Evolutionary conservation across 345 rosid genomes (phyloP), one percentile per base, ranked within the genome.

Genomic region (Populus nigra): DNA sequence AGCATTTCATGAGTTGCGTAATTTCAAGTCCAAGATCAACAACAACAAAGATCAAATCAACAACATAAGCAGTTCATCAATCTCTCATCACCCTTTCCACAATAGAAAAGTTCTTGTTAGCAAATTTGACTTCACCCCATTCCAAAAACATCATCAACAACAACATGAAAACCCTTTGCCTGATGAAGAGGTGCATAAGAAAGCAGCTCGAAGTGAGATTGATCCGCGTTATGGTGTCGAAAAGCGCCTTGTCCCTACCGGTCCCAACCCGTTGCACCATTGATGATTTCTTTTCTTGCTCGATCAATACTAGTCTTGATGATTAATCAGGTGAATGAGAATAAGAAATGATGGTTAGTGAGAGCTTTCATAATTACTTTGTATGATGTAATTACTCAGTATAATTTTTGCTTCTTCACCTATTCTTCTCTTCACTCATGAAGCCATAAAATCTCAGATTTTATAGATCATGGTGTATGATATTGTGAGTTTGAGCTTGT

Each of bases 221-320:
- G 97, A 94, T 84, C 94, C 90, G 2, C 94, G 91, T 61, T 94
- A 94, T 5, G 93, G 94, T 20, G 89, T 89, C 23, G 89, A 94
- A 85, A 94, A 94, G 85, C 96, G 97, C 35, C 93, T 88, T 18
- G 98, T 94, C 67, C 98, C 97, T 33, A 90, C 93, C 1, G 97
- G 98, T 57, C 96, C 98, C 0, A 94, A 94, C 85, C 97, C 98
- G 20, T 86, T 94, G 81, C 98, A 94, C 85, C 98, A 92, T 87
- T 86, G 90, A 94, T 80, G 75, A 66, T 41, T 71, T 27, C 49
- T 61, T 61, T 79, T 33, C 68, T 45, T 79, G 43, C 41, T 31
- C 47, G 36, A 6, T 25, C 18, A 18, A 5, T 49, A 33, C 23
- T 17, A 31, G 35, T 23, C 20, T 38, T 17, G 39, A 72, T 73